Evolutionary conservation across 2,329 filamentous ascomycete species (phyloP), one percentile per base, ranked within the genome.

Genomic region (Chaetomium strumarium): DNA sequence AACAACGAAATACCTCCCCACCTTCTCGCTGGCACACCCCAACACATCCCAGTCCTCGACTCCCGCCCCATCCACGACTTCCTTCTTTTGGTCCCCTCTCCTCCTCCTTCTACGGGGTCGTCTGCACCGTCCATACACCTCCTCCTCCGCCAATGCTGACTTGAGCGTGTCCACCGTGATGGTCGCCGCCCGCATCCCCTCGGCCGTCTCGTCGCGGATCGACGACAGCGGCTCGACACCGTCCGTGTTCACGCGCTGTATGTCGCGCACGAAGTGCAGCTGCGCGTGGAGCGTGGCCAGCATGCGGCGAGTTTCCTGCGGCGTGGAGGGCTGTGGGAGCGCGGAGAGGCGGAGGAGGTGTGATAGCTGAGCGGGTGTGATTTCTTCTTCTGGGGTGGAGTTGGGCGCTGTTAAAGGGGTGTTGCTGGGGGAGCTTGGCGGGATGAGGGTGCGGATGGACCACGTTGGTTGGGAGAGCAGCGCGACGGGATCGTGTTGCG

Each of bases 341-440:
- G 92, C 91, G 4, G 91, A 95, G 37, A 97, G 84, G 16, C 88
- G 87, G 34, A 96, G 84, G 10, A 97, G 83, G 68, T 96, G 92
- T 61, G 81, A 83, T 0, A 97, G 79, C 67, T 90, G 84, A 41
- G 80, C 66, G 0, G 82, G 73, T 0, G 85, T 83, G 56, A 95
- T 78, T 45, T 17, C 65, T 62, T 64, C 49, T 58, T 38, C 11
- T 17, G 16, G 17, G 31, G 31, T n/a, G 30, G 29, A 16, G 33
- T 37, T 38, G 20, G 9, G 17, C 30, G 24, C 29, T 24, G 45
- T 11, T 20, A 46, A 20, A 7, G 39, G 9, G 43, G 16, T 6
- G 19, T 20, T 1, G 39, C 31, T 41, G 42, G 14, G 31, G 41
- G 5, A 43, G 40, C 4, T 34, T 17, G 53, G 20, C 1, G 62